Evolutionary conservation across 352 stramenopile species (phyloP).

Genomic region (Pythium volutum): DNA sequence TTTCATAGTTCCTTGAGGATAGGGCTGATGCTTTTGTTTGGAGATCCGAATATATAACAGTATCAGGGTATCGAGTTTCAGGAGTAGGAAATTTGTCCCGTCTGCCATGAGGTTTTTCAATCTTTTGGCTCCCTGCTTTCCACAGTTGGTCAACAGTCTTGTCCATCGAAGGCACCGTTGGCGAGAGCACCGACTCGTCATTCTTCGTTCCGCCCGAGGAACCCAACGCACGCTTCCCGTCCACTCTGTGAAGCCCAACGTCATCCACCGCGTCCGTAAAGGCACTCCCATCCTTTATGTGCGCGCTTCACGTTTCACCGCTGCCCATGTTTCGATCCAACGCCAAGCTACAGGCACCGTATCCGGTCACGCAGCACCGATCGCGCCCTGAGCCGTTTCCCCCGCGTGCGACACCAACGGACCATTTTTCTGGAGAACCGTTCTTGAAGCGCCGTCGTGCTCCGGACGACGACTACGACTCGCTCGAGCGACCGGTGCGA

Average conservation of each 20-base stretch:
- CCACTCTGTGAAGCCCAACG: background rate
- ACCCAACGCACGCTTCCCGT: background rate
- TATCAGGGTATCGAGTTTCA: background rate
- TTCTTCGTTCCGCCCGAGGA: conserved; percentile 5
- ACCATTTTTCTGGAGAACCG: background rate
- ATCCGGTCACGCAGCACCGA: background rate
- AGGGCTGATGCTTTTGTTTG: background rate
- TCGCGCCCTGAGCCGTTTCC: background rate
- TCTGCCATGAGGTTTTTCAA: conserved; percentile 9
- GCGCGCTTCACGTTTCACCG: conserved; percentile 17
- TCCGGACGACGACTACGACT: background rate
- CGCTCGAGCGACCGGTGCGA: background rate
- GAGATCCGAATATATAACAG: too few relatives aligned
- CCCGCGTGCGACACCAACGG: background rate
- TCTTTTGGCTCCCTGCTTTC: conserved; percentile 3
- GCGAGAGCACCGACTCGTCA: background rate
- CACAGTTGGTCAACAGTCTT: conserved; percentile 5
- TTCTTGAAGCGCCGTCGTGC: conserved; percentile 11
- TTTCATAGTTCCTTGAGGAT: background rate
- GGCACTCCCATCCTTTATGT: background rate
- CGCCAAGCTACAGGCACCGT: background rate
- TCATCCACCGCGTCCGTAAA: background rate
- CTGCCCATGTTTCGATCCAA: background rate
- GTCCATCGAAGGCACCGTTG: too few relatives aligned
- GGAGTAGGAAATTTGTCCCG: background rate